These are phyloP conservation scores for Umbelopsis sp. DNA, from an alignment of 371 early-diverging fungal species.

Conservation along the genomic window DNA sequence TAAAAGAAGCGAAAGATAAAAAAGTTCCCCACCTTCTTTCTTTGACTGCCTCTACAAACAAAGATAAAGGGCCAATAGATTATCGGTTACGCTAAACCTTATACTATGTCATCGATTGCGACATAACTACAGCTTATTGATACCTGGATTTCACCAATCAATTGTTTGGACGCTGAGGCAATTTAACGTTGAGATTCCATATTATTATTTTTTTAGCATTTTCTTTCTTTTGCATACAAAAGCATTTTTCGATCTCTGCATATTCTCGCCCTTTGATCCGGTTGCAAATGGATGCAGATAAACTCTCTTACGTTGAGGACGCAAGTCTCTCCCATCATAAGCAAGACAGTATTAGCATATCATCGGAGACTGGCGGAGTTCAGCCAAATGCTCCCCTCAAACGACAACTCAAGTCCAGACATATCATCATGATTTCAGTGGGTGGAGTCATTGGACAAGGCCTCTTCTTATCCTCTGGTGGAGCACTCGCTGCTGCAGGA, in stretches of 20 bases:
- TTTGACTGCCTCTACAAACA: no score
- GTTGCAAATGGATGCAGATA: neutral
- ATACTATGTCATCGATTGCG: conserved; percentile 7
- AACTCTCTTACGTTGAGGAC: neutral
- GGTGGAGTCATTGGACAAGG: conserved; percentile 35
- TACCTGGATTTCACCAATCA: neutral
- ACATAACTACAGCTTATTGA: neutral
- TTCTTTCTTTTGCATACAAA: neutral
- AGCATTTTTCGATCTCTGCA: neutral
- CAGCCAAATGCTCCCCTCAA: neutral
- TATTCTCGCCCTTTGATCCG: neutral
- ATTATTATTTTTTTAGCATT: neutral
- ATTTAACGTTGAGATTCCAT: neutral
- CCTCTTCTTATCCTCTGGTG: conserved; percentile 77
- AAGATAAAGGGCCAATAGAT: neutral
- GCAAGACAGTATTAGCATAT: neutral
- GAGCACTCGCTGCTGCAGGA: conserved; percentile 70
- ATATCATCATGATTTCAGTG: conserved; percentile 27
- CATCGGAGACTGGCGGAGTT: neutral
- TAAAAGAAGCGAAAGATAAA: no score
- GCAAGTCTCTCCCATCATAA: neutral
- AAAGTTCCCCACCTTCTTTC: no score
- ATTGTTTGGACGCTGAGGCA: neutral
- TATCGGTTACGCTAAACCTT: neutral
- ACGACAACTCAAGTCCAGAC: conserved; percentile 7